Evolutionary conservation across 2,329 filamentous ascomycete species (phyloP), one percentile per base, ranked within the genome.

Genomic region (Pestalotiopsis fici): DNA sequence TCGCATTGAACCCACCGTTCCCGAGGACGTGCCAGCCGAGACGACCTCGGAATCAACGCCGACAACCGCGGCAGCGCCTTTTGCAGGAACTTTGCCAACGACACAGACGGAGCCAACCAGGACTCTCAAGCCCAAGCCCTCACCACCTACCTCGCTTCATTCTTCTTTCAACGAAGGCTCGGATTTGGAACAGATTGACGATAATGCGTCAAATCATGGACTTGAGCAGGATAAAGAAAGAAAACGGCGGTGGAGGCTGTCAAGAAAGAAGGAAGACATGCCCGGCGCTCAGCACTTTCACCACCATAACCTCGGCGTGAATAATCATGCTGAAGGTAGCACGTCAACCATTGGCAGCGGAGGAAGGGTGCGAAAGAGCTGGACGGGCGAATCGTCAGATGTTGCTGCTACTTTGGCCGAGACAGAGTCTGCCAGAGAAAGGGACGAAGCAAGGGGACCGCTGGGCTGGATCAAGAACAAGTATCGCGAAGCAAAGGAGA

Each of bases 121-220:
- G 64, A 76, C 86, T 0, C 77, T 95, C 37, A 90, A 88, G 71
- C 89, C 90, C 0, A 89, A 89, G 70, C 86, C 87, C 68, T 97
- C 94, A 0, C 93, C 93, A 0, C 88, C 92, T 0, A 88, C 90
- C 2, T 97, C 94, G 0, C 84, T 94, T 67, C 89, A 93, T 72
- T 95, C 93, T 31, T 89, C 87, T 0, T 88, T 90, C 70, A 96
- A 95, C 27, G 94, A 97, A 71, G 89, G 91, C 25, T 97, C 94
- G 0, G 94, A 97, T 75, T 77, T 90, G 35, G 94, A 97, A 69
- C 90, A 92, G 69, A 78, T 86, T 11, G 93, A 94, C 31, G 92
- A 94, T 37, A 57, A 55, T 11, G 60, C 64, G 13, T 69, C 72
- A 13, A 70, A 71, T 27, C 39, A 68, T 4, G 85, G 85, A 27